Conservation (phyloP, 805 yeast species). For the Zygotorulaspora sp. region DNA sequence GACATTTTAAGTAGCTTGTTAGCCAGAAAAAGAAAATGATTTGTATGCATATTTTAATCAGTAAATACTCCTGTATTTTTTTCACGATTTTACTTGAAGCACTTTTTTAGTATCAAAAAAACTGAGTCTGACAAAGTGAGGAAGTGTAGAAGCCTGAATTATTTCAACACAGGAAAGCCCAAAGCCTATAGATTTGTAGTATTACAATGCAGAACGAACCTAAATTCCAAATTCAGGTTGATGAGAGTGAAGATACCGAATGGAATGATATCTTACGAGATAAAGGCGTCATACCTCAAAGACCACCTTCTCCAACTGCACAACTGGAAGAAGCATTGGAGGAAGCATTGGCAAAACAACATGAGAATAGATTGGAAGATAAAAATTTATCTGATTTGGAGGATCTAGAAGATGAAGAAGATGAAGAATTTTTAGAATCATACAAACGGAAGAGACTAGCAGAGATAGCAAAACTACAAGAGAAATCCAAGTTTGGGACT, state of each 20-base stretch:
- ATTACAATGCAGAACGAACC: slow-evolving; percentile 41
- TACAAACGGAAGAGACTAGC: slow-evolving; percentile 74
- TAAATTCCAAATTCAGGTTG: slow-evolving; percentile 77
- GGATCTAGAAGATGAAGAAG: slow-evolving; percentile 87
- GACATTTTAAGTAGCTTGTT: slow-evolving; percentile 28
- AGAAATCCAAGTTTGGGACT: slow-evolving; percentile 60
- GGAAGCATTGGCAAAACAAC: slow-evolving; percentile 73
- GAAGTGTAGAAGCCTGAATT: no score
- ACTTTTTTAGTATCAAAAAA: no score
- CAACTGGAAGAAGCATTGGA: slow-evolving; percentile 84
- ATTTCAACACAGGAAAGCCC: no score
- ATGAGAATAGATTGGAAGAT: slow-evolving; percentile 75
- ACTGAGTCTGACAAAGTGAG: no score
- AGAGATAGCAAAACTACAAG: slow-evolving; percentile 61
- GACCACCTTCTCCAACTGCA: slow-evolving; percentile 82
- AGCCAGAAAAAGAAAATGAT: slow-evolving; percentile 27
- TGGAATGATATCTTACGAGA: slow-evolving; percentile 94
- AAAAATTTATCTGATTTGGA: slow-evolving; percentile 78
- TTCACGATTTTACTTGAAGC: no score
- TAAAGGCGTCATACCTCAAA: slow-evolving; percentile 89
- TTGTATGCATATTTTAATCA: no score
- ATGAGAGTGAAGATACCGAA: slow-evolving; percentile 95
- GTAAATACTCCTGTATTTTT: no score
- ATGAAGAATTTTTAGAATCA: slow-evolving; percentile 77
- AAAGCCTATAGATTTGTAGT: neutral